Evolutionary conservation across 768 basidiomycete species (phyloP).

Genomic region (Tremella fuciformis): DNA sequence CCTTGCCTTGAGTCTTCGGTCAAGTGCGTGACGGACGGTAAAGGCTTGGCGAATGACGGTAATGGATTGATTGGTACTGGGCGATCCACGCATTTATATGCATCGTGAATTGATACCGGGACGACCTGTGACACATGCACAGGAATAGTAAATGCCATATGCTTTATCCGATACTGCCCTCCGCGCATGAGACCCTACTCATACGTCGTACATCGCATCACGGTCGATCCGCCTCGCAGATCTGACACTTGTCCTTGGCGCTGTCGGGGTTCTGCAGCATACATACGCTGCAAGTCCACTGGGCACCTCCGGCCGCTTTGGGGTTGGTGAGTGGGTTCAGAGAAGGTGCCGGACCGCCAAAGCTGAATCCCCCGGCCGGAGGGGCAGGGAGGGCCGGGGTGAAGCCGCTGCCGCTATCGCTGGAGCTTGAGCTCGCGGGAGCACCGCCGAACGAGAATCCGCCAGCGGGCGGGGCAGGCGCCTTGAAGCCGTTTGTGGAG

Average conservation of each 20-base stretch:
- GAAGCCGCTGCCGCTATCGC: too few relatives aligned
- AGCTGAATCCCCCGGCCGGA: not conserved
- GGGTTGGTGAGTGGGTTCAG: conserved; percentile 1
- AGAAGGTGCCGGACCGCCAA: not conserved
- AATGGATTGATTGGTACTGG: too few relatives aligned
- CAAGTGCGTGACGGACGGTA: too few relatives aligned
- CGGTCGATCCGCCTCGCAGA: conserved; percentile 55
- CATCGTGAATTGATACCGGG: too few relatives aligned
- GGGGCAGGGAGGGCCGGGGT: not conserved
- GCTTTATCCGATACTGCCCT: too few relatives aligned
- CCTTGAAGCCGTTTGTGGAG: conserved; percentile 41
- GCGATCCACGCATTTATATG: too few relatives aligned
- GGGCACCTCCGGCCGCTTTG: not conserved
- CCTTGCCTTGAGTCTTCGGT: too few relatives aligned
- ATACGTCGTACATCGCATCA: too few relatives aligned
- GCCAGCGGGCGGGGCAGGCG: conserved; percentile 52
- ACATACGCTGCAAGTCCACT: conserved; percentile 65
- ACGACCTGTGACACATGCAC: too few relatives aligned
- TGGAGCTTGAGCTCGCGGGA: conserved; percentile 31
- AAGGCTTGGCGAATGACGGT: too few relatives aligned
- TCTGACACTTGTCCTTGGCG: conserved; percentile 56
- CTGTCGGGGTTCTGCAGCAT: conserved; percentile 54
- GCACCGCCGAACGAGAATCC: conserved; percentile 58
- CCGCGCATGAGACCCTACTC: too few relatives aligned
- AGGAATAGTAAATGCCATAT: too few relatives aligned